Evolutionary conservation across 73 alveolate species (phyloP).

Genomic region (Breviolum minutum): DNA sequence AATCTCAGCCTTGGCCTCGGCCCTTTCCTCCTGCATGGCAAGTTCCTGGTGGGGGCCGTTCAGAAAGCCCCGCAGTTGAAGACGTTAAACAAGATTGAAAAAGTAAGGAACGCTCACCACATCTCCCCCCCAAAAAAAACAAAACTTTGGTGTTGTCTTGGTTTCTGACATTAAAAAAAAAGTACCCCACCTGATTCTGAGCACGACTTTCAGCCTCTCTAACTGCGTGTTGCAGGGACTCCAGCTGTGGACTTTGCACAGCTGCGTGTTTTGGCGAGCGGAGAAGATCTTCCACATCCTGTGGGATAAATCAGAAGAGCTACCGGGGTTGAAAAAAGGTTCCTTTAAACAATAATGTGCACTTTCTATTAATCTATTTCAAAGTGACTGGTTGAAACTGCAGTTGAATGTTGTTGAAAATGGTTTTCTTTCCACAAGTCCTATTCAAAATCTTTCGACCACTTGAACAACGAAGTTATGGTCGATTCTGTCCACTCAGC

Average conservation of each 20-base stretch:
- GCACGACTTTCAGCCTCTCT: not conserved
- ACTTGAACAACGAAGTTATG: not conserved
- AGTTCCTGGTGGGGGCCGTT: not conserved
- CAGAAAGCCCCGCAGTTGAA: too few species aligned
- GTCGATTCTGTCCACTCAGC: not conserved
- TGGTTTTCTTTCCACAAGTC: not conserved
- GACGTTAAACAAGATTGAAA: too few species aligned
- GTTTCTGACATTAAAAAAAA: too few species aligned
- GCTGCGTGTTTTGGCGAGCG: not conserved
- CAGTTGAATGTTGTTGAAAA: not conserved
- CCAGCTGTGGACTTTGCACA: not conserved
- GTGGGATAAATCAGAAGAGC: not conserved
- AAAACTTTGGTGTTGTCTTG: too few species aligned
- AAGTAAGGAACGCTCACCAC: too few species aligned
- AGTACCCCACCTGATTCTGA: not conserved
- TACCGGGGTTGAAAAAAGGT: too few species aligned
- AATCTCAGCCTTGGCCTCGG: conserved; percentile 49
- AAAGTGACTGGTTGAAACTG: not conserved
- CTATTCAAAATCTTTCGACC: too few species aligned
- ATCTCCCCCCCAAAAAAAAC: too few species aligned
- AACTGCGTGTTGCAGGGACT: not conserved
- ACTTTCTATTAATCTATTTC: too few species aligned
- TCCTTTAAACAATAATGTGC: too few species aligned
- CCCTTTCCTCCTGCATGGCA: conserved; percentile 52
- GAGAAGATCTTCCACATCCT: conserved; percentile 9